phyloP scores from a whole-genome alignment of 176 grass and related monocot species.

The Areca catechu region DNA sequence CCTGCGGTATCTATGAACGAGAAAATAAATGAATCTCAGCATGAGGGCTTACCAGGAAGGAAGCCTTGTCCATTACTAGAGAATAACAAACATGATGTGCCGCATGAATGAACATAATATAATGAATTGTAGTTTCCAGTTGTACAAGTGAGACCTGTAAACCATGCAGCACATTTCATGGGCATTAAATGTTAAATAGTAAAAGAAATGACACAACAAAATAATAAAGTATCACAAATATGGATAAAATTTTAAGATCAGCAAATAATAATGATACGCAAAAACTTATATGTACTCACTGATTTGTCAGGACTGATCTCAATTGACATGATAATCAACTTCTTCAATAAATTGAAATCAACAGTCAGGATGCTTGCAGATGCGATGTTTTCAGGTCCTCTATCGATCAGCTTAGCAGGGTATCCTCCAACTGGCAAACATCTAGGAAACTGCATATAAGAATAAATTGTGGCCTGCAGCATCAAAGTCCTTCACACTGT shows the following conservation, averaged over 20 bases:
- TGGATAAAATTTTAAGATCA: constrained; percentile 13
- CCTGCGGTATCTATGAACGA: not conserved
- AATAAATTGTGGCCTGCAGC: constrained; percentile 60
- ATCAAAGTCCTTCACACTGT: not conserved
- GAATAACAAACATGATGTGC: constrained; percentile 40
- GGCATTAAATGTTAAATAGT: not conserved
- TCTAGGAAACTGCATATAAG: constrained; percentile 66
- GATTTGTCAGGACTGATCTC: constrained; percentile 32
- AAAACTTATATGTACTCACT: constrained; percentile 33
- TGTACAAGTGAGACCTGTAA: constrained; percentile 52
- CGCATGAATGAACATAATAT: constrained; percentile 49
- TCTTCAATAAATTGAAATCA: constrained; percentile 50
- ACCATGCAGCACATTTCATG: constrained; percentile 19
- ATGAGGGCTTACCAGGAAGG: constrained; percentile 58
- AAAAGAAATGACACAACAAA: no score
- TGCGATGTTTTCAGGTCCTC: constrained; percentile 25
- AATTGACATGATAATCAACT: constrained; percentile 47
- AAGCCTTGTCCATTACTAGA: constrained; percentile 47
- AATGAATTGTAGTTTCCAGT: constrained; percentile 44
- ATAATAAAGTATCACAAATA: constrained; percentile 3
- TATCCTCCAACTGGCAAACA: constrained; percentile 21
- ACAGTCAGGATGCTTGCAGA: constrained; percentile 16
- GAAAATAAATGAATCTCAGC: constrained; percentile 1
- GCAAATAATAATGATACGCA: not conserved
- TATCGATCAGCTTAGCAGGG: constrained; percentile 7